These are phyloP conservation scores for Bonia amplexicaulis DNA, from an alignment of 176 grass and related monocot species.

Conservation along the genomic window DNA sequence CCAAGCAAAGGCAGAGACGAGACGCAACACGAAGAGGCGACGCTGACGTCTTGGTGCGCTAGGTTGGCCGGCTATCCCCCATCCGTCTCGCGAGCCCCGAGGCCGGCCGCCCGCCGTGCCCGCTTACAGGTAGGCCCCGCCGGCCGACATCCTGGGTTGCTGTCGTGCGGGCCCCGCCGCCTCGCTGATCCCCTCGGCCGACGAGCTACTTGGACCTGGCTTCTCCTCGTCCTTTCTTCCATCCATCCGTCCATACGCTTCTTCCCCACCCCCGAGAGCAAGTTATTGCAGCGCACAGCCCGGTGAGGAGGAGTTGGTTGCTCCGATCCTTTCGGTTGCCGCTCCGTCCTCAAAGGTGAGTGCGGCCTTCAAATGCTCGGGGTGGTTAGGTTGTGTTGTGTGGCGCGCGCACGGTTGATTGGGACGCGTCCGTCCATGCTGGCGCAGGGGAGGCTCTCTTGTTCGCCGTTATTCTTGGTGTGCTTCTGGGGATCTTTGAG, in stretches of 20 bases:
- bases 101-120: too few species aligned
- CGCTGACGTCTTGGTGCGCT: too few species aligned
- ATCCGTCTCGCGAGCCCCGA: too few species aligned
- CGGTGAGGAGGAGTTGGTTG: background rate
- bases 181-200: too few species aligned
- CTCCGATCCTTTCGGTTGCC: background rate
- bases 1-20: too few species aligned
- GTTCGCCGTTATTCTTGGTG: background rate
- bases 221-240: background rate
- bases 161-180: background rate
- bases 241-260: background rate
- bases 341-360: background rate
- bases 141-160: background rate
- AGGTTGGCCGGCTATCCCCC: too few species aligned
- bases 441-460: too few species aligned
- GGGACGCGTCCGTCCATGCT: too few species aligned
- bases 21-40: too few species aligned
- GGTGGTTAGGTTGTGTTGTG: background rate
- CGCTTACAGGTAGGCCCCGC: too few species aligned
- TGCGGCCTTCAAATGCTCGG: background rate
- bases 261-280: background rate
- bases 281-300: background rate
- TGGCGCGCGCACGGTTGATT: background rate
- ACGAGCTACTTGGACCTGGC: background rate
- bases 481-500: background rate